phyloP scores from a whole-genome alignment of 306 rosid species.

The Sesbania bispinosa region DNA sequence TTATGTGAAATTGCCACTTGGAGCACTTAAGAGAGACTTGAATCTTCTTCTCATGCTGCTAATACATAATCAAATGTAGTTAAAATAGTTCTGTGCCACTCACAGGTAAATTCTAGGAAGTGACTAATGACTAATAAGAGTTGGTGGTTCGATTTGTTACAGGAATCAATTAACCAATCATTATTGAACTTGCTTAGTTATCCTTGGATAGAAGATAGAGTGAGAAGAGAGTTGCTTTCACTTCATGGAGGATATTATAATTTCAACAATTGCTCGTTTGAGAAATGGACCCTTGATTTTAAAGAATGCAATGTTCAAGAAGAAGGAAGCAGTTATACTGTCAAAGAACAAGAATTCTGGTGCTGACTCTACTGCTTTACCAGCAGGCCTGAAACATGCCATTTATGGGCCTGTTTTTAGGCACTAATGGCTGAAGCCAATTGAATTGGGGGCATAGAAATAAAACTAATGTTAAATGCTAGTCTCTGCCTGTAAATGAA shows the following conservation, averaged over 20 bases:
- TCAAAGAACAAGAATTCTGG: constrained; percentile 62
- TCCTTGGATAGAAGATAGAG: constrained; percentile 78
- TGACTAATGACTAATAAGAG: neutral
- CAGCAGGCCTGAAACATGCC: constrained; percentile 1
- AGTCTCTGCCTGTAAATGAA: neutral
- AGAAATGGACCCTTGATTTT: constrained; percentile 83
- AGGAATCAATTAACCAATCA: constrained; percentile 81
- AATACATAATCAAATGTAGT: neutral
- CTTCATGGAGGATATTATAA: constrained; percentile 83
- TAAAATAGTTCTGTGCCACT: neutral
- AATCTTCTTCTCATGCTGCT: neutral
- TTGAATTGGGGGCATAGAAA: neutral
- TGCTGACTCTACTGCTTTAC: constrained; percentile 27
- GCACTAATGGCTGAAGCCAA: too few relatives aligned
- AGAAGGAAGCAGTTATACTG: constrained; percentile 14
- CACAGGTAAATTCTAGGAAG: neutral
- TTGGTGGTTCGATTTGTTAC: constrained; percentile 17
- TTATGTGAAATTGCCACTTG: neutral
- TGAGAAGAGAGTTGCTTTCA: constrained; percentile 46
- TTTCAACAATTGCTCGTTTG: constrained; percentile 74
- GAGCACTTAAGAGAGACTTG: neutral
- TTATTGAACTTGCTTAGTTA: constrained; percentile 73
- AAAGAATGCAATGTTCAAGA: constrained; percentile 16
- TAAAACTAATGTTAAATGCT: neutral
- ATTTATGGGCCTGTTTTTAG: neutral